Conservation (phyloP, 2,329 filamentous ascomycete species). For the Iodosphaeria phyllophila region DNA sequence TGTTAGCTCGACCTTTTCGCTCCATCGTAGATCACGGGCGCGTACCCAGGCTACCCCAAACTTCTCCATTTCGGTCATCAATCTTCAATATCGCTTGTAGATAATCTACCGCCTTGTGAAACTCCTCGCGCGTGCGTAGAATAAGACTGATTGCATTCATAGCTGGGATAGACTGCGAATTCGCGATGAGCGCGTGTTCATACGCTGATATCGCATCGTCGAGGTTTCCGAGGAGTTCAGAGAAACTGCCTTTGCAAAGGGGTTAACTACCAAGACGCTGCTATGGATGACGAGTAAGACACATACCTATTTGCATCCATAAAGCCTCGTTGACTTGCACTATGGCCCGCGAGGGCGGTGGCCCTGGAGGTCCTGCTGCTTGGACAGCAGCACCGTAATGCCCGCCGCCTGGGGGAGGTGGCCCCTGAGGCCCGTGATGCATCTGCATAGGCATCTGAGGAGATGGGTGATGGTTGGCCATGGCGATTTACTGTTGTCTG, state of each 20-base stretch:
- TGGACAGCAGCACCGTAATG: constrained; percentile 35
- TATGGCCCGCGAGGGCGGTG: constrained; percentile 58
- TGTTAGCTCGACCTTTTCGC: too few relatives aligned
- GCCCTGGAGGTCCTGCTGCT: too few relatives aligned
- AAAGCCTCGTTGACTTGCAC: constrained; percentile 66
- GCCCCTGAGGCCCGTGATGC: constrained; percentile 47
- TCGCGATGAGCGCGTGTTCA: constrained; percentile 74
- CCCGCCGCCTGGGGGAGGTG: constrained; percentile 34
- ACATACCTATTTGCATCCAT: constrained; percentile 83
- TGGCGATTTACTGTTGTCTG: constrained; percentile 16
- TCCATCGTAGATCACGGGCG: constrained; percentile 2
- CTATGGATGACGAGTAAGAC: not conserved
- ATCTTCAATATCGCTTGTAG: constrained; percentile 80
- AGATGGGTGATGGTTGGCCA: constrained; percentile 67
- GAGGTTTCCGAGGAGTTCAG: constrained; percentile 71
- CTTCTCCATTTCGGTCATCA: constrained; percentile 77
- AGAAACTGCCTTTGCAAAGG: constrained; percentile 47
- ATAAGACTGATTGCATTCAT: constrained; percentile 93
- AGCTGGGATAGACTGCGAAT: constrained; percentile 71
- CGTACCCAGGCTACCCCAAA: constrained; percentile 86
- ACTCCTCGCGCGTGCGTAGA: constrained; percentile 79
- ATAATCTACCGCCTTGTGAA: constrained; percentile 85
- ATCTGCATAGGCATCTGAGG: constrained; percentile 58
- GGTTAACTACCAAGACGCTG: not conserved
- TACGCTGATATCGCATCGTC: constrained; percentile 85